Evolutionary conservation across 2,329 filamentous ascomycete species (phyloP), one percentile per base, ranked within the genome.

Genomic region (Cryphonectria naterciae): DNA sequence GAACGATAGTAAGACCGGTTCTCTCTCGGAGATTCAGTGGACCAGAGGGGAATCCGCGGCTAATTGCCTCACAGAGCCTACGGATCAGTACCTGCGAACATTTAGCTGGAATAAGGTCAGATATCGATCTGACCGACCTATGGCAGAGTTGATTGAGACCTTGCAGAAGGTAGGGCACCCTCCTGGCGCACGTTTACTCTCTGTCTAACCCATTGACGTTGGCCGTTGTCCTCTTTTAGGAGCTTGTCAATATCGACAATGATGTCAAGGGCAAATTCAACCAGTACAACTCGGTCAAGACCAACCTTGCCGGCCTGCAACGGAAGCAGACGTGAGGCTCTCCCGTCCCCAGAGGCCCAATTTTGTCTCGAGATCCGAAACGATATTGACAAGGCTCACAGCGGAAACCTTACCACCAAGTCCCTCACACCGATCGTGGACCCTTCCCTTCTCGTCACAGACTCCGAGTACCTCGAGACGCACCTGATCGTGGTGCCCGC

Each of bases 31-130:
- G 4, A 7, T 19, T 15, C 17, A 35, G 15, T 2, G 4, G 46
- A 5, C 5, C 2, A 3, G 32, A 52, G 22, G 15, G 56, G 46
- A 2, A 5, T 19, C 10, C 37, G 19, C 77, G 65, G 62, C 46
- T 72, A 70, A 70, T 52, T 63, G 70, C 73, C 41, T 73, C 70
- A 49, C 80, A 98, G 95, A 97, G 81, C 95, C 96, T n/a, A 94
- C 95, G 72, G 95, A 98, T 77, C 92, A 95, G 80, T 99, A 98
- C 80, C 85, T 99, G 62, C 89, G 91, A 78, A 91, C 88, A 69
- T 99, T 98, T 82, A 88, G 89, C 75, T 99, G 96, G 96, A 98
- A 98, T 84, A 98, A 96, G 82, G 93, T 97, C 82, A 96, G 97
- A 80, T 99, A 98, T 82, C 91, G 96, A 77, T 92, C 93, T 73